Base-by-base conservation (phyloP, 2,329 filamentous ascomycete genomes). In the Apiospora aurea region DNA sequence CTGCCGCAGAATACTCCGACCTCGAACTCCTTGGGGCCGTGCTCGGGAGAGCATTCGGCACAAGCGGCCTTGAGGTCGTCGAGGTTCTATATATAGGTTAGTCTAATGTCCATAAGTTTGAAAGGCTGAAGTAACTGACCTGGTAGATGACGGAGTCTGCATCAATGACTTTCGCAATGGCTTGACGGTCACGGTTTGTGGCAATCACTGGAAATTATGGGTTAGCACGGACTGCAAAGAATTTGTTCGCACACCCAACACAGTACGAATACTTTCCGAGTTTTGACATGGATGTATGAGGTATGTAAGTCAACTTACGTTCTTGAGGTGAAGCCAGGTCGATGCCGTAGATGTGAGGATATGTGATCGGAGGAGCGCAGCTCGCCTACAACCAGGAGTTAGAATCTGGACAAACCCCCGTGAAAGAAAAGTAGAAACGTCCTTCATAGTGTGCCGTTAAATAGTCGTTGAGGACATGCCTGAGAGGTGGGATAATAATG, bases 1-100 rank as follows among this genome's bases (percentile, higher is more conserved):
- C 91, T 90, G 66, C 96, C 96, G 79, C 91, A 94, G 84, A 98
- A 98, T 11, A 98, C 95, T 70, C 96, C 95, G 2, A 97, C 91
- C 80, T 98, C 96, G 76, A 98, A 98, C 71, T 92, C 86, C 11
- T 86, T 86, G 77, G 89, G 80, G 46, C 85, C 83, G 73, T 88
- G 83, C 71, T 88, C 84, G 69, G 90, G 87, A 73, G 90, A 91
- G 4, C 94, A 88, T 75, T 94, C 91, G 1, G 91, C 88, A 79
- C 95, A 98, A 0, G 95, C 91, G 43, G 87, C 90, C 79, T 93
- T 92, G n/a, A 98, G 86, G 77, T 97, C 95, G 1, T 91, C 87
- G 1, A 98, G 88, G 21, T 87, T 90, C 78, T 95, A 92, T 26
- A 0, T 1, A 5, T 26, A 2, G n/a, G 10, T 51, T 51, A 51